These are phyloP conservation scores for Canna indica DNA, from an alignment of 176 grass and related monocot species.

Conservation along the genomic window DNA sequence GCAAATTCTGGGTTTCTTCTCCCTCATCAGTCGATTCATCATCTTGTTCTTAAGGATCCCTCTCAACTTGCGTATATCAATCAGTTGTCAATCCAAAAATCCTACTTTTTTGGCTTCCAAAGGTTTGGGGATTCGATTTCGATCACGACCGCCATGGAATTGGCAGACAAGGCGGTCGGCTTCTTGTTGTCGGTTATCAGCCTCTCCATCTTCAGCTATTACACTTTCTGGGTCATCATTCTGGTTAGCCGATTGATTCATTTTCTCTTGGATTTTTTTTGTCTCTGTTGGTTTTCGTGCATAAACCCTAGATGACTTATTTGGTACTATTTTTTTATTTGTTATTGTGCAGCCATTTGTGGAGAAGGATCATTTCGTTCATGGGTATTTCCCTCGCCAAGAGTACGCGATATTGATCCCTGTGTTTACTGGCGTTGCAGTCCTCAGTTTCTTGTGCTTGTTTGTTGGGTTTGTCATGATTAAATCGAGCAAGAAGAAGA, in stretches of 20 bases:
- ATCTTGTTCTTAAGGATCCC: too few species aligned
- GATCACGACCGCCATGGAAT: slow-evolving; percentile 35
- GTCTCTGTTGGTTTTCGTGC: too few species aligned
- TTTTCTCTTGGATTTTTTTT: too few species aligned
- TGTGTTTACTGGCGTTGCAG: slow-evolving; percentile 47
- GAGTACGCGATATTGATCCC: slow-evolving; percentile 78
- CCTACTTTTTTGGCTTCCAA: too few species aligned
- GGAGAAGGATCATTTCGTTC: slow-evolving; percentile 76
- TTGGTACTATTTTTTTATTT: too few species aligned
- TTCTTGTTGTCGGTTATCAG: slow-evolving; percentile 61
- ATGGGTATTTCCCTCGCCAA: slow-evolving; percentile 70
- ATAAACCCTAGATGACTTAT: background rate
- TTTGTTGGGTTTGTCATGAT: slow-evolving; percentile 70
- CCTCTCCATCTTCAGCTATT: slow-evolving; percentile 83
- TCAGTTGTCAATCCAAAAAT: too few species aligned
- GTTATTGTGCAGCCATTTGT: slow-evolving; percentile 84
- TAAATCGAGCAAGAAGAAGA: slow-evolving; percentile 70
- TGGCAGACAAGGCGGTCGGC: slow-evolving; percentile 64
- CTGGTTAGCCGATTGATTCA: slow-evolving; percentile 37
- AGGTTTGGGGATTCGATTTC: too few species aligned
- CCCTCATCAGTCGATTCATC: too few species aligned
- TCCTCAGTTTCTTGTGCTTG: slow-evolving; percentile 66
- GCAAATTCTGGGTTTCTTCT: too few species aligned
- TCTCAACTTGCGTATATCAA: too few species aligned
- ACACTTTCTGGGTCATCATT: slow-evolving; percentile 84